Evolutionary conservation across 192 early-diverging fungal genomes (phyloP).

Genomic region (Entrophospora sp.): DNA sequence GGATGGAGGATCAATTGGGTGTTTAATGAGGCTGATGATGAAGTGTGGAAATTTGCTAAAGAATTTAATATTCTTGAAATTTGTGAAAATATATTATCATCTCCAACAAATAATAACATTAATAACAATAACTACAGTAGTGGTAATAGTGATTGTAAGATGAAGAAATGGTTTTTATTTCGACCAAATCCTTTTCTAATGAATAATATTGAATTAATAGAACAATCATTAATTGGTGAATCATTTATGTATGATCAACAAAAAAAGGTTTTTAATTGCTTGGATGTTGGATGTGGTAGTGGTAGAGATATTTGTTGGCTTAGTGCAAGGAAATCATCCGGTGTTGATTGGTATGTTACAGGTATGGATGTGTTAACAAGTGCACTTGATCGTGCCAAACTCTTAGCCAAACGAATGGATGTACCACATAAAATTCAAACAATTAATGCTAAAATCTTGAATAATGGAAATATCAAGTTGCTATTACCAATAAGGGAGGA

Average conservation of each 20-base stretch:
- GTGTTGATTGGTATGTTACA: constrained; percentile 21
- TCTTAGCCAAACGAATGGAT: not conserved
- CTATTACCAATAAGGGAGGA: not conserved
- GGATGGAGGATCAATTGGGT: constrained; percentile 31
- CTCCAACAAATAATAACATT: not conserved
- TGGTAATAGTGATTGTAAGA: not conserved
- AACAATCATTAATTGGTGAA: constrained; percentile 1
- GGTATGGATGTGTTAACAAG: constrained; percentile 21
- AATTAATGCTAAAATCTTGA: constrained; percentile 20
- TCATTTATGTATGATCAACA: not conserved
- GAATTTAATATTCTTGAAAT: constrained; percentile 11
- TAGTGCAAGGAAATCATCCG: constrained; percentile 5
- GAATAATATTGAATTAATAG: constrained; percentile 20
- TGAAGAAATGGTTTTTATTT: constrained; percentile 23
- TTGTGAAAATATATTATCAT: not conserved
- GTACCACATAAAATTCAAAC: constrained; percentile 7
- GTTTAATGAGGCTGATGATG: constrained; percentile 16
- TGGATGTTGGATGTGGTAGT: constrained; percentile 36
- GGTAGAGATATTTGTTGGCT: constrained; percentile 33
- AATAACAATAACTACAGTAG: not conserved
- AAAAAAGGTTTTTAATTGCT: constrained; percentile 14
- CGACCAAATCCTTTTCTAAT: constrained; percentile 26
- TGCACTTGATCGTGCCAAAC: constrained; percentile 21
- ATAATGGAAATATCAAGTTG: constrained; percentile 21
- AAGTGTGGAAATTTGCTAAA: constrained; percentile 4